Evolutionary conservation across 495 filamentous ascomycete genomes (phyloP).

Genomic region (Penicillium flavigenum): DNA sequence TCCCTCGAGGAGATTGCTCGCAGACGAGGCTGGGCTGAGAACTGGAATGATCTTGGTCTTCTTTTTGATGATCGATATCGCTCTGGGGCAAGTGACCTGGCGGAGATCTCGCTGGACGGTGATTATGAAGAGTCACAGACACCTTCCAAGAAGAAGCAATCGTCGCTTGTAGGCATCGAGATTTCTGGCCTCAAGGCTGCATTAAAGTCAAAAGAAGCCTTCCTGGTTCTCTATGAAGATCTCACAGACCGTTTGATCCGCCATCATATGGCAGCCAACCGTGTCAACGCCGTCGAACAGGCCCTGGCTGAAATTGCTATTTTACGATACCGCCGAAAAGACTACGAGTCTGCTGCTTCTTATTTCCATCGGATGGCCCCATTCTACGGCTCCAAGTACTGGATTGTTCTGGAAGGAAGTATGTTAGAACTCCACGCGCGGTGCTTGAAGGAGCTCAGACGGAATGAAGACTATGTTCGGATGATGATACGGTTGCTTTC

Average conservation of each 20-base stretch:
- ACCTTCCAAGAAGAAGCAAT: slow-evolving; percentile 43
- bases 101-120: slow-evolving; percentile 44
- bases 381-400: slow-evolving; percentile 76
- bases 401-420: slow-evolving; percentile 74
- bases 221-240: slow-evolving; percentile 65
- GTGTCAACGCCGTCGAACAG: slow-evolving; percentile 69
- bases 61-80: slow-evolving; percentile 51
- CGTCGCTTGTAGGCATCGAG: slow-evolving; percentile 34
- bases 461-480: slow-evolving; percentile 76
- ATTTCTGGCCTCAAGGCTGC: slow-evolving; percentile 32
- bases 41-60: slow-evolving; percentile 63
- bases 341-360: slow-evolving; percentile 70
- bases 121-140: slow-evolving; percentile 18
- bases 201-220: slow-evolving; percentile 37
- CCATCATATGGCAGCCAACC: slow-evolving; percentile 73
- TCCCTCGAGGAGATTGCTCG: slow-evolving; percentile 72
- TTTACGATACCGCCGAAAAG: slow-evolving; percentile 67
- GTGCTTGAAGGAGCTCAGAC: slow-evolving; percentile 74
- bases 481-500: slow-evolving; percentile 71
- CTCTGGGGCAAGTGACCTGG: slow-evolving; percentile 53
- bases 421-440: slow-evolving; percentile 84
- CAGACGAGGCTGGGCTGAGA: slow-evolving; percentile 72
- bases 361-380: slow-evolving; percentile 81
- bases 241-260: slow-evolving; percentile 69
- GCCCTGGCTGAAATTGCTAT: slow-evolving; percentile 84